Evolutionary conservation across 106 monocot genomes (phyloP), one percentile per base, ranked within the genome.

Genomic region (Dactylorhiza incarnata): DNA sequence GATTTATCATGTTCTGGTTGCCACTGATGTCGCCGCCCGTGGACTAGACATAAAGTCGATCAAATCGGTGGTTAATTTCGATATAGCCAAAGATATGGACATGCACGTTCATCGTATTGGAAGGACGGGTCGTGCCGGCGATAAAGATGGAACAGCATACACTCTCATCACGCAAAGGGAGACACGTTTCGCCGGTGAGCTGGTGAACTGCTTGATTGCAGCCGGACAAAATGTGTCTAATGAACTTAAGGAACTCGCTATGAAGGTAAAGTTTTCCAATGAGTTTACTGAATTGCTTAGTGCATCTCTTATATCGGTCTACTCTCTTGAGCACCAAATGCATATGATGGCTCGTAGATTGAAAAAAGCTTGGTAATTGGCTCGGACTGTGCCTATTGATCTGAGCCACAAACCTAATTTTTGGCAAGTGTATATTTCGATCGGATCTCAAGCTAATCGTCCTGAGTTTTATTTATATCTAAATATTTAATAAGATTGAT

Each of bases 81-180:
- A 99, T 79, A 87, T 91, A 78, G 94, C 97, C 5, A 94, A 82
- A 86, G 94, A 94, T 45, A 89, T 94, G 91, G 94, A 99, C 75
- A 94, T 89, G 89, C 94, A 99, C 82, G 91, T 99, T 55, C 97
- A 99, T 73, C 93, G 97, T 73, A 89, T 99, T 80, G 97, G 97
- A 51, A 81, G 97, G 82, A 99, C 97, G n/a, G 97, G 97, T 7
- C 93, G 97, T 83, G 97, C 97, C 76, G 97, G 97, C 58, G 87
- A 91, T 73, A 99, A 99, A 83, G 97, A 99, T 68, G 97, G 97
- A 24, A 86, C 78, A 25, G 97, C 97, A 5, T 91, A 91, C 71
- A 99, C 94, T 17, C 87, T 99, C 19, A 85, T 99, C 49, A 91
- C 94, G 54, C 87, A 83, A 46, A 94, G 89, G 67, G 97, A 99